Percentiles rank a stretch among this genome's conserved stretches.
phyloP scores from a whole-genome alignment of 164 flowering plant species.

The Vitis riparia region DNA sequence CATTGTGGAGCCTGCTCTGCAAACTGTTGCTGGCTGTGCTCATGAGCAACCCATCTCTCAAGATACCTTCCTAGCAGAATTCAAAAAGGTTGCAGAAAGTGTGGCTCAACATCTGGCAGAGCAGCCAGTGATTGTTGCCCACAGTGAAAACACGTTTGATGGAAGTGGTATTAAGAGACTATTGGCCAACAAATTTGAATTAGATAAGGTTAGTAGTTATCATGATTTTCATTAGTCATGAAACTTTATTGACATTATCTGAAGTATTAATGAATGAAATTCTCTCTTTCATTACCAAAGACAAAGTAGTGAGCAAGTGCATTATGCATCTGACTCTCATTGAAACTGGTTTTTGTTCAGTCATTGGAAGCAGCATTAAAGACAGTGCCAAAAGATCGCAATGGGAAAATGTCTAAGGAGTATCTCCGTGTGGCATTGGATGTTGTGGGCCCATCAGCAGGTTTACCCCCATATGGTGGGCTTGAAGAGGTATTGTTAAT shows the following conservation, averaged over 20 bases:
- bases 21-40: conserved; percentile 19
- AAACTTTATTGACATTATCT: no score
- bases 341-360: conserved; percentile 26
- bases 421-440: conserved; percentile 62
- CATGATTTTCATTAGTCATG: no score
- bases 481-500: conserved; percentile 56
- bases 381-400: conserved; percentile 61
- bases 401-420: conserved; percentile 66
- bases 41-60: conserved; percentile 41
- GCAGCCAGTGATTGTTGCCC: conserved; percentile 92
- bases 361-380: conserved; percentile 50
- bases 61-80: conserved; percentile 60
- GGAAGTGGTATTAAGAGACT: conserved; percentile 80
- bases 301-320: no score
- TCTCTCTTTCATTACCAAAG: no score
- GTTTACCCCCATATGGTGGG: conserved; percentile 86
- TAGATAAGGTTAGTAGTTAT: conserved; percentile 66
- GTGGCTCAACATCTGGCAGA: conserved; percentile 63
- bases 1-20: conserved; percentile 71
- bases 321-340: no score
- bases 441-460: conserved; percentile 65
- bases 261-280: no score
- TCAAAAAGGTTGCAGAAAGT: conserved; percentile 46
- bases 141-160: conserved; percentile 80
- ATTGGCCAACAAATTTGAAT: conserved; percentile 75